Base-by-base conservation (phyloP, 2,329 filamentous ascomycete species). In the Biscogniauxia mediterranea region DNA sequence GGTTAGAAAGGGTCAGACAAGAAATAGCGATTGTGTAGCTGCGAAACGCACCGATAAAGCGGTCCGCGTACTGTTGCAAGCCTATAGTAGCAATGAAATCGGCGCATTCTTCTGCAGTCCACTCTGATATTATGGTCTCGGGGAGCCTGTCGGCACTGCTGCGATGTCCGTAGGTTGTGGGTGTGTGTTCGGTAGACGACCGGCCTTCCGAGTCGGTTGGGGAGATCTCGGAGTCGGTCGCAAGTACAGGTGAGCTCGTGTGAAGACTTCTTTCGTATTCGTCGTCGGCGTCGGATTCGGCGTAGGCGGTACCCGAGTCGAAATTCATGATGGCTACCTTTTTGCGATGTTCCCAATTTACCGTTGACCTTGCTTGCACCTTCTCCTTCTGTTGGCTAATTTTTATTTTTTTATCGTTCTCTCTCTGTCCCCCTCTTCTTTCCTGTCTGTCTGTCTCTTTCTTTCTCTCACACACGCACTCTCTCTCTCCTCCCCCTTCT, bases 91-190 rank as follows among this genome's bases (percentile, higher is more conserved):
- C 84, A 68, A 97, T 85, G 73, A 96, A 98, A 71, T 96, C 92
- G 67, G 92, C 92, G 77, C 91, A 93, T 78, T 98, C 92, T 62
- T 96, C 92, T 17, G 87, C 89, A 1, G 88, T 89, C 91, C 91
- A 95, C 70, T 92, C 88, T 32, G 87, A 87, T 68, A 94, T 90
- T 72, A 90, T 85, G 54, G 89, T 90, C 71, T 90, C 88, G 68
- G 90, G 90, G 66, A 91, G 81, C 58, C 84, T 80, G 75, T 90
- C 87, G 72, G 83, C 84, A 70, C 84, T 86, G 73, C 78, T 82
- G 62, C 84, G 86, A 70, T 89, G 87, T 66, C 86, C 88, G 70
- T 90, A 91, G 56, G 89, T 92, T 55, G 90, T 94, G 20, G 91
- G 91, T 7, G 91, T 93, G 74, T 93, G 90, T 71, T 93, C 89